A percentile compares a stretch with the other conserved stretches of the same genome.
phyloP scores from a whole-genome alignment of 2,329 filamentous ascomycete genomes.

The Clonostachys chloroleuca region DNA sequence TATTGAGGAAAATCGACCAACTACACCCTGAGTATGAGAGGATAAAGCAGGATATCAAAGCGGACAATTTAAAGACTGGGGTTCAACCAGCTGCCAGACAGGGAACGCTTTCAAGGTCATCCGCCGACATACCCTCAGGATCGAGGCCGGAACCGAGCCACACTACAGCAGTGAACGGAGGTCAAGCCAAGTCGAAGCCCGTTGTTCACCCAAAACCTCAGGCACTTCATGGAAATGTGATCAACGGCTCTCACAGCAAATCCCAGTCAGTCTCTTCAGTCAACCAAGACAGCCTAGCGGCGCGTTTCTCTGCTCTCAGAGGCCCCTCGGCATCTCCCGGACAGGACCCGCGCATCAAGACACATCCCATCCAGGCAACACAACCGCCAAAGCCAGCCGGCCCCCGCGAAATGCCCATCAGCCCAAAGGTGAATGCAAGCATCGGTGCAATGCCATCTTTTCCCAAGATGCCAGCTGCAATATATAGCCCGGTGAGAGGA shows the following conservation, averaged over 20 bases:
- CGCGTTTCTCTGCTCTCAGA: slow-evolving; percentile 54
- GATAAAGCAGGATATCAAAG: slow-evolving; percentile 56
- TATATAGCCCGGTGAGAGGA: slow-evolving; percentile 74
- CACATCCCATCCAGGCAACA: slow-evolving; percentile 32
- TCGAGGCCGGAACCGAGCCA: not conserved
- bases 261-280: slow-evolving; percentile 17
- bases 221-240: slow-evolving; percentile 56
- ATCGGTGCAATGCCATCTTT: slow-evolving; percentile 50
- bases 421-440: slow-evolving; percentile 36
- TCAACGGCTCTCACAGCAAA: slow-evolving; percentile 23
- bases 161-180: not conserved
- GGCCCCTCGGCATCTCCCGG: slow-evolving; percentile 30
- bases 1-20: slow-evolving; percentile 44
- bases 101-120: not conserved
- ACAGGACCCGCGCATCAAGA: slow-evolving; percentile 50
- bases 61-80: slow-evolving; percentile 60
- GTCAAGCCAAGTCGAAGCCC: slow-evolving; percentile 32
- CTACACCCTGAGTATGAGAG: slow-evolving; percentile 46
- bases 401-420: slow-evolving; percentile 47
- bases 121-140: not conserved
- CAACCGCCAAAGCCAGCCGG: slow-evolving; percentile 30
- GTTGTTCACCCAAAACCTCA: slow-evolving; percentile 63
- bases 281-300: slow-evolving; percentile 27
- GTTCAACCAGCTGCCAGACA: slow-evolving; percentile 35
- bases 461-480: slow-evolving; percentile 69